Base-by-base conservation (phyloP, 345 rosid species). In the Syzygium oleosum region DNA sequence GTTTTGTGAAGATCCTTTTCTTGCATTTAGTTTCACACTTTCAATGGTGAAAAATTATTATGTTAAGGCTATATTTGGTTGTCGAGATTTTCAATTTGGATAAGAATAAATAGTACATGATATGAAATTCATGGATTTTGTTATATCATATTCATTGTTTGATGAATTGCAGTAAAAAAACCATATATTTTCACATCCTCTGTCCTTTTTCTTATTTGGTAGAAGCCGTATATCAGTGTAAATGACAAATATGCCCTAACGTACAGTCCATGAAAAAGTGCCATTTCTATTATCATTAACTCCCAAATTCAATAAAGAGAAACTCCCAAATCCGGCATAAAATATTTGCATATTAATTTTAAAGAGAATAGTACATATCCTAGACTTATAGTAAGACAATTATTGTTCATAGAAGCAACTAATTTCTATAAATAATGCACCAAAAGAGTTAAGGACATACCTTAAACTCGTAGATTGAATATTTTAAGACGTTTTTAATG, bases 91-190 rank as follows among this genome's bases (percentile, higher is more conserved):
- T 27, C 6, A 13, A 9, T 13, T 14, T 12, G 4, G 73, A 61
- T n/a, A 2, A n/a, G 34, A 52, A 0, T n/a, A 0, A 11, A 59
- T 11, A 25, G 6, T 1, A 59, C 27, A 11, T 0, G 9, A 61
- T 13, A 61, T n/a, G 34, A 61, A 61, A 61, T 61, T n/a, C 29
- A 25, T 1, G 14, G 0, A 12, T 61, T 59, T 61, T 13, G 9
- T 12, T 27, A 7, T 61, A 61, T 13, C 34, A 2, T n/a, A 61
- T 12, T 27, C 9, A 12, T 61, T 6, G 2, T 11, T 61, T 13
- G 3, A n/a, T 61, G 34, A 13, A n/a, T 61, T 61, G 34, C 7
- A 9, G 73, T 13, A 15, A 61, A 15, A 61, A 61, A n/a, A 31
- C 68, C 34, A 12, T 0, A n/a, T 27, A 61, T 12, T 61, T n/a